Base-by-base conservation (phyloP, 73 alveolate species). In the Paramecium caudatum region DNA sequence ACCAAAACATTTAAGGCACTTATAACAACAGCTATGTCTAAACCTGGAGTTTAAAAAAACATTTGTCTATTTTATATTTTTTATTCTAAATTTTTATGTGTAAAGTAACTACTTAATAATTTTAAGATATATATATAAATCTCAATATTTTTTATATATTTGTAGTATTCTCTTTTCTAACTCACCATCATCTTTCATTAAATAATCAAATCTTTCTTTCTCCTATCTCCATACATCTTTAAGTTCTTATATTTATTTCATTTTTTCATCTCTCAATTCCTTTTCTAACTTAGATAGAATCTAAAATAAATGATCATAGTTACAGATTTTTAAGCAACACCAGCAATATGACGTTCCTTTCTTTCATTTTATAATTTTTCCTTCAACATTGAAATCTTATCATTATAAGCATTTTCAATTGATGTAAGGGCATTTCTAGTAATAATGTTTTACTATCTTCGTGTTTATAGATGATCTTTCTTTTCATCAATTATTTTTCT, bases 171-270 rank as follows among this genome's bases (percentile, higher is more conserved):
- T 78, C 13, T 78, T 86, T 36, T 86, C 93, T 16, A 86, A 78
- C 46, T 86, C 84, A 25, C 93, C 84, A 62, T 86, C 93, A 49
- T 86, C 93, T 21, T 86, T 86, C 34, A 78, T 86, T 17, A 86
- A 41, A 25, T 43, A 33, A 86, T 86, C 93, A 17, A 86, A 86
- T 19, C 80, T 62, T 63, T 86, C 93, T 63, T 78, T 86, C 65
- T 86, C 93, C 5, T 50, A 55, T 86, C 81, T 86, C 87, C 87
- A 63, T 1, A 62, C 33, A 63, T 86, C 93, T 86, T 86, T 86
- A 0, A 86, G 43, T 13, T 86, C 87, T 41, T 46, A 17, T 9
- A 86, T 86, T 46, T 86, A 86, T 43, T 63, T 86, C 37, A 70
- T 61, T 43, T 86, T 86, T 23, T 62, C 84, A 34, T 86, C 46